These are phyloP conservation scores for Penicillium angulare DNA, from an alignment of 495 filamentous ascomycete genomes.

Conservation along the genomic window DNA sequence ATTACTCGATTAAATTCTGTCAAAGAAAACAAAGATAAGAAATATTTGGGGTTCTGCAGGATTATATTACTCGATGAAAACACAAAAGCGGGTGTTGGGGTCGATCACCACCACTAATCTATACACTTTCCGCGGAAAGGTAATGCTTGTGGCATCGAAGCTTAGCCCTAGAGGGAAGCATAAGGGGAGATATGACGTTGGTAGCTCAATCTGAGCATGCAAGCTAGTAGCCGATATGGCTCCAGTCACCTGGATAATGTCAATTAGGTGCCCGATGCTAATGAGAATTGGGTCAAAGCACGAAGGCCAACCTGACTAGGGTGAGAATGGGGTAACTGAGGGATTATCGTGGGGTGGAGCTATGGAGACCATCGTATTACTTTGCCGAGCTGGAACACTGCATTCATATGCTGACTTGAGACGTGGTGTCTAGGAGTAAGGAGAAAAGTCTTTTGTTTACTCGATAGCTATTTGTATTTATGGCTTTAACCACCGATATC, in stretches of 20 bases:
- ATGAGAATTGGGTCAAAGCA: not conserved
- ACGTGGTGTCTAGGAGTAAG: too few relatives aligned
- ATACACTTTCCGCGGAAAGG: slow-evolving; percentile 8
- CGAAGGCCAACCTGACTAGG: too few relatives aligned
- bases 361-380: not conserved
- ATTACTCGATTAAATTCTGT: not conserved
- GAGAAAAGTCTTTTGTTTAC: slow-evolving; percentile 1
- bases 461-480: slow-evolving; percentile 1
- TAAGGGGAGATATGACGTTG: not conserved
- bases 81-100: not conserved
- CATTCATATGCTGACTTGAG: too few relatives aligned
- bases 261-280: not conserved
- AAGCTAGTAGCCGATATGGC: too few relatives aligned
- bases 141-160: not conserved
- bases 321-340: too few relatives aligned
- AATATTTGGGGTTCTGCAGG: not conserved
- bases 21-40: not conserved
- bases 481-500: not conserved
- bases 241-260: not conserved
- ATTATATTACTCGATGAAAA: slow-evolving; percentile 13
- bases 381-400: too few relatives aligned
- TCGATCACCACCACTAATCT: not conserved
- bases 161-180: not conserved
- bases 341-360: not conserved
- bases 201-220: not conserved